These are phyloP conservation scores for Ophiostoma tasmaniense DNA, from an alignment of 2,329 filamentous ascomycete species.

Conservation along the genomic window DNA sequence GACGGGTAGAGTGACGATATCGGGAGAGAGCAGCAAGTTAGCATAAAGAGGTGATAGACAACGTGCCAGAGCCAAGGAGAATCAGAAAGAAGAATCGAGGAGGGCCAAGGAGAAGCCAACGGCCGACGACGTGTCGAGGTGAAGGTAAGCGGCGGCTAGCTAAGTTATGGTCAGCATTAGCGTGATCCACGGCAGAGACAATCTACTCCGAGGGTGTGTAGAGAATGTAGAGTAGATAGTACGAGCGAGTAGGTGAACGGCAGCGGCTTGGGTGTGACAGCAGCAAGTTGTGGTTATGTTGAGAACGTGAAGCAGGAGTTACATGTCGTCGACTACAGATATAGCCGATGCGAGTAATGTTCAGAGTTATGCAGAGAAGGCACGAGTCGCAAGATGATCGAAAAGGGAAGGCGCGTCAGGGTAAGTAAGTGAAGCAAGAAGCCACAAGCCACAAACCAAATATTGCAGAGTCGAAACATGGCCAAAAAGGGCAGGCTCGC, in stretches of 20 bases:
- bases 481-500: not conserved
- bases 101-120: not conserved
- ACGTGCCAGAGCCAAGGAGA: not conserved
- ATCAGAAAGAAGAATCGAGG: not conserved
- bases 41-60: not conserved
- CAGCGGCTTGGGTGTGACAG: not conserved
- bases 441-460: not conserved
- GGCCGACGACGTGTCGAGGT: not conserved
- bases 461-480: not conserved
- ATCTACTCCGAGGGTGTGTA: constrained; percentile 8
- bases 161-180: constrained; percentile 14
- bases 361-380: not conserved
- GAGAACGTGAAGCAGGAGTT: not conserved
- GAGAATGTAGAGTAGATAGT: not conserved
- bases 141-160: constrained; percentile 9
- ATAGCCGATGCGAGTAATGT: not conserved
- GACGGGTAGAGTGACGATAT: not conserved
- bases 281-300: not conserved
- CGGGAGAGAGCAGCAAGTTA: not conserved
- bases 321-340: not conserved
- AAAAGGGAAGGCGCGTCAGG: not conserved
- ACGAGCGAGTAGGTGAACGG: not conserved
- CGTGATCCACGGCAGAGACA: constrained; percentile 12
- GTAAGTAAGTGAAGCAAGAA: not conserved
- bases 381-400: not conserved